Conservation (phyloP, 495 filamentous ascomycete species). For the Podospora pseudoanserina region DNA sequence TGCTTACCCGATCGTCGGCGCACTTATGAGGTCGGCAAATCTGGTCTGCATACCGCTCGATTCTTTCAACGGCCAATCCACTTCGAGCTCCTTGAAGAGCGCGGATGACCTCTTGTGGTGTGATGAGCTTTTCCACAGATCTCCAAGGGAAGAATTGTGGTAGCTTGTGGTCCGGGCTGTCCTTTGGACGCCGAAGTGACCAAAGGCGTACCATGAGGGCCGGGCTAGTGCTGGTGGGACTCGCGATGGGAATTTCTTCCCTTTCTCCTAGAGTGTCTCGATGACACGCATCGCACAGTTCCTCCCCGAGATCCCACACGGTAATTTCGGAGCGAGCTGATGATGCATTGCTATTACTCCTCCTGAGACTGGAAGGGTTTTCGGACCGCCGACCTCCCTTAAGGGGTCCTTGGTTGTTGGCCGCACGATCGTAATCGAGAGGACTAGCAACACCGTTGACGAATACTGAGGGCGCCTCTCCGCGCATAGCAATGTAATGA, state of each 20-base stretch:
- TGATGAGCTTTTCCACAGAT: slow-evolving; percentile 1
- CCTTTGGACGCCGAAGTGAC: background rate
- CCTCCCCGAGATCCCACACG: background rate
- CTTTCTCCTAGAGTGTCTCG: background rate
- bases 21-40: background rate
- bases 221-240: background rate
- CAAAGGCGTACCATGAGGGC: background rate
- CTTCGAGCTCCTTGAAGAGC: background rate
- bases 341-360: no score
- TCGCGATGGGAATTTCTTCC: background rate
- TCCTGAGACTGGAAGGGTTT: no score
- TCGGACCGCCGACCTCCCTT: no score
- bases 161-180: background rate
- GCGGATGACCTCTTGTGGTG: background rate
- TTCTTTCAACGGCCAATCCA: background rate
- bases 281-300: background rate
- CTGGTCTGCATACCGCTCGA: background rate
- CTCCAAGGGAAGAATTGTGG: background rate
- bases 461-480: no score
- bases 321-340: background rate
- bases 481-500: no score
- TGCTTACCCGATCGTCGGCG: background rate
- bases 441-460: no score
- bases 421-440: no score
- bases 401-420: no score